phyloP scores from a whole-genome alignment of 305 asterid species.

The Plantago coronopus region DNA sequence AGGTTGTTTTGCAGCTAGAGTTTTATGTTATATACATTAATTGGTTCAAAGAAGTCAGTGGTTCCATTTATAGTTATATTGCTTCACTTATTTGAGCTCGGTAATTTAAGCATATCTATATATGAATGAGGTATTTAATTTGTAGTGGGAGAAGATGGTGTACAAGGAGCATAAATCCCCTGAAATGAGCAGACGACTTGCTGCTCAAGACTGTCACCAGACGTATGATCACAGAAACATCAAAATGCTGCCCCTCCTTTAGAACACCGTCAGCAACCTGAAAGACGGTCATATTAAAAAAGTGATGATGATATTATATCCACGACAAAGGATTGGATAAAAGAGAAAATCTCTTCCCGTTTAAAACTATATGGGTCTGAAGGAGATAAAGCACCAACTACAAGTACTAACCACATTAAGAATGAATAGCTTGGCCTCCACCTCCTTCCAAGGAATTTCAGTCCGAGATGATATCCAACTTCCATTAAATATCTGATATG shows the following conservation, averaged over 20 bases:
- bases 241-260: constrained; percentile 58
- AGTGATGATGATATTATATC: constrained; percentile 10
- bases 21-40: background rate
- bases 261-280: constrained; percentile 82
- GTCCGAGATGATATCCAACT: constrained; percentile 49
- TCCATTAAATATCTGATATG: constrained; percentile 58
- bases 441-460: constrained; percentile 75
- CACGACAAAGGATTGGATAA: constrained; percentile 12
- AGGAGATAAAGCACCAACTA: constrained; percentile 5
- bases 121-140: background rate
- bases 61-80: constrained; percentile 20
- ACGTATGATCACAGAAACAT: constrained; percentile 53
- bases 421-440: constrained; percentile 68
- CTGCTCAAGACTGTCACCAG: constrained; percentile 62
- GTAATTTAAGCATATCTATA: constrained; percentile 23
- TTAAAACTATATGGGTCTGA: too few relatives aligned
- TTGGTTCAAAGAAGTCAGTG: constrained; percentile 12
- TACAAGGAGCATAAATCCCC: constrained; percentile 79
- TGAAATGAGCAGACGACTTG: constrained; percentile 48
- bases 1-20: constrained; percentile 11
- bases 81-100: constrained; percentile 21
- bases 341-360: too few relatives aligned
- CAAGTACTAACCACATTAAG: constrained; percentile 67
- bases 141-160: constrained; percentile 19
- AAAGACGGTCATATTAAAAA: constrained; percentile 27